Percentiles rank a stretch among this genome's conserved stretches.
phyloP scores from a whole-genome alignment of 2,329 filamentous ascomycete species.

The Fonsecaea monophora region DNA sequence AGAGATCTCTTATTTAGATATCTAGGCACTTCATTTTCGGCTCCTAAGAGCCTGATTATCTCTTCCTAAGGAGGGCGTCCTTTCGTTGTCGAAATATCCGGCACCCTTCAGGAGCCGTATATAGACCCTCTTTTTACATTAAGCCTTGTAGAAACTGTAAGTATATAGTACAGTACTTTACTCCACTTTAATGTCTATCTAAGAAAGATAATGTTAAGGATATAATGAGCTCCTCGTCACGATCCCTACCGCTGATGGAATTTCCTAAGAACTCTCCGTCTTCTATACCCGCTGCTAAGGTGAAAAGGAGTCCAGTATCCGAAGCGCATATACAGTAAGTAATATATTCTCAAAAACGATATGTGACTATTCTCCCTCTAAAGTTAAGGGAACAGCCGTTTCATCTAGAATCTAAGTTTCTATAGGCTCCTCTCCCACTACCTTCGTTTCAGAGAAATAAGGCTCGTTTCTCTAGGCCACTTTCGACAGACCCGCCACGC shows the following conservation, averaged over 20 bases:
- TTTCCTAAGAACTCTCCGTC: slow-evolving; percentile 14
- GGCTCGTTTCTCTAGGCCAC: slow-evolving; percentile 11
- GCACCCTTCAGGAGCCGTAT: slow-evolving; percentile 2
- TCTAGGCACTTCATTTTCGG: too few species aligned
- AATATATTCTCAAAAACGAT: slow-evolving; percentile 3
- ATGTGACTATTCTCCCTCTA: slow-evolving; percentile 11
- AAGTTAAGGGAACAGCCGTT: slow-evolving; percentile 9
- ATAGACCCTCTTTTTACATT: slow-evolving; percentile 10
- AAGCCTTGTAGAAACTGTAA: slow-evolving; percentile 8
- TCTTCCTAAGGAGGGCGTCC: too few species aligned
- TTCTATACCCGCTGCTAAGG: slow-evolving; percentile 6
- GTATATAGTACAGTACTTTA: slow-evolving; percentile 13
- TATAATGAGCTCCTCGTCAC: slow-evolving; percentile 4
- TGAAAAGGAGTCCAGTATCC: slow-evolving; percentile 9
- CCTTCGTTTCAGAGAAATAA: slow-evolving; percentile 5
- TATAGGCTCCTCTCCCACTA: slow-evolving; percentile 1
- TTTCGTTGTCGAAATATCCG: too few species aligned
- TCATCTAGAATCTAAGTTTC: slow-evolving; percentile 13
- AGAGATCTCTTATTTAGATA: too few species aligned
- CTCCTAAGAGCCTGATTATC: too few species aligned
- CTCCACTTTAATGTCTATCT: slow-evolving; percentile 6
- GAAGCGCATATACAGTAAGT: slow-evolving; percentile 7
- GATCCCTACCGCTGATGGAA: slow-evolving; percentile 15
- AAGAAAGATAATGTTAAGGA: slow-evolving; percentile 11
- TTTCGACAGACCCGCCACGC: slow-evolving; percentile 13